These are phyloP conservation scores for Diaporthe citrichinensis DNA, from an alignment of 2,329 filamentous ascomycete genomes.

Conservation along the genomic window DNA sequence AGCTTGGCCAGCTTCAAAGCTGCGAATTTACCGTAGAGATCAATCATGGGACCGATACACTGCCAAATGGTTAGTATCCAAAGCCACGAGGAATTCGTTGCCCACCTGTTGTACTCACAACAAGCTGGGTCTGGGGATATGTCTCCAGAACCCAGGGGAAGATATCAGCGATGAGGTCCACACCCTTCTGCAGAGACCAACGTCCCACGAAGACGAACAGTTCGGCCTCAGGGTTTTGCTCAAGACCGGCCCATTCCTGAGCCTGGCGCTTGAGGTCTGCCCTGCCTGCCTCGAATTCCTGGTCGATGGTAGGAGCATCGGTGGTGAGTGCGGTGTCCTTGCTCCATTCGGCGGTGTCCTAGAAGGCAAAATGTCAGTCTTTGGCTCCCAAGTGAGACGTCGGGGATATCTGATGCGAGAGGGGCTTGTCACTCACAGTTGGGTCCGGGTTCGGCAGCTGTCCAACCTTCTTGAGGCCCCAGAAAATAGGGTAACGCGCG, in stretches of 20 bases:
- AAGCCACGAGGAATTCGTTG: too few relatives aligned
- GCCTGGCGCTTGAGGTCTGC: slow-evolving; percentile 71
- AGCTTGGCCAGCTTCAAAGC: slow-evolving; percentile 73
- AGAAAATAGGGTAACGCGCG: slow-evolving; percentile 77
- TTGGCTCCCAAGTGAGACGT: too few relatives aligned
- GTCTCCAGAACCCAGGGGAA: slow-evolving; percentile 73
- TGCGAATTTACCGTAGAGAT: slow-evolving; percentile 76
- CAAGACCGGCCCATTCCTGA: slow-evolving; percentile 77
- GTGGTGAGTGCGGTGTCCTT: slow-evolving; percentile 54
- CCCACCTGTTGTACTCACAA: slow-evolving; percentile 47
- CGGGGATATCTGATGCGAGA: background rate
- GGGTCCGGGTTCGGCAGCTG: slow-evolving; percentile 77
- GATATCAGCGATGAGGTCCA: slow-evolving; percentile 75
- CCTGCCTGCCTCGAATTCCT: slow-evolving; percentile 67
- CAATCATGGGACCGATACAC: slow-evolving; percentile 74
- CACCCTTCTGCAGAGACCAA: slow-evolving; percentile 79
- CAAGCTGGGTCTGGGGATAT: slow-evolving; percentile 70
- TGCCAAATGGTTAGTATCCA: background rate
- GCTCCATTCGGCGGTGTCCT: slow-evolving; percentile 72
- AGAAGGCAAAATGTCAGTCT: background rate
- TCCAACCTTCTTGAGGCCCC: slow-evolving; percentile 75
- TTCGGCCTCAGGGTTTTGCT: slow-evolving; percentile 73
- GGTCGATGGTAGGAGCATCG: slow-evolving; percentile 66
- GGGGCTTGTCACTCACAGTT: slow-evolving; percentile 49
- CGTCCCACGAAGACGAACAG: slow-evolving; percentile 78